A percentile compares a stretch with the other conserved stretches of the same genome.
Evolutionary conservation across 371 early-diverging fungal species (phyloP).

Genomic region (Homolaphlyctis polyrhiza): DNA sequence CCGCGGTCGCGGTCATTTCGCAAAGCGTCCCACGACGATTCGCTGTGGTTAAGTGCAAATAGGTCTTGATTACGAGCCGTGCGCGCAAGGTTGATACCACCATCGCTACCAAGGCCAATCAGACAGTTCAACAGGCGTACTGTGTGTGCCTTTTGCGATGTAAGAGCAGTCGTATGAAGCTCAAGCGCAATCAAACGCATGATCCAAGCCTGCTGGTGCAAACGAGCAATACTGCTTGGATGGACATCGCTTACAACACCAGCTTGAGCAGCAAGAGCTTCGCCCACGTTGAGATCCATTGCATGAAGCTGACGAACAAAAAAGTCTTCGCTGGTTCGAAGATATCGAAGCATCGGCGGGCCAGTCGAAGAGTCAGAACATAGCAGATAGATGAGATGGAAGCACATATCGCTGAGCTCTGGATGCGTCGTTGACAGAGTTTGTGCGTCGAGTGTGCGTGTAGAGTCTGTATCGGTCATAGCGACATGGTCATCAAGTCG

Average conservation of each 20-base stretch:
- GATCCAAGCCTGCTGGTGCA: constrained; percentile 88
- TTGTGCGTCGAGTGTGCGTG: not conserved
- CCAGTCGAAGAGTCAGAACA: constrained; percentile 67
- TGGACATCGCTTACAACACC: not conserved
- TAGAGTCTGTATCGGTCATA: not conserved
- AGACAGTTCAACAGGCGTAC: constrained; percentile 39
- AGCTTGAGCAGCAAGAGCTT: not conserved
- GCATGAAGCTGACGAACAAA: constrained; percentile 36
- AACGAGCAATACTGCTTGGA: constrained; percentile 56
- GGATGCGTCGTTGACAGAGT: constrained; percentile 69
- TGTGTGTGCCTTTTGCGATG: constrained; percentile 44
- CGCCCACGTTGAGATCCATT: constrained; percentile 13
- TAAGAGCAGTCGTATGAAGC: constrained; percentile 54
- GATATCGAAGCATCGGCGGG: constrained; percentile 67
- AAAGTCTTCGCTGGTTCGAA: constrained; percentile 75
- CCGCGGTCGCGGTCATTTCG: constrained; percentile 7
- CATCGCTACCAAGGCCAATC: constrained; percentile 11
- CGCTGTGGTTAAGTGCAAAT: not conserved
- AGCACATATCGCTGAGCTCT: constrained; percentile 78
- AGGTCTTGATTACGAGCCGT: not conserved
- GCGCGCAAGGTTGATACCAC: constrained; percentile 11
- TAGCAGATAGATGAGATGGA: constrained; percentile 73
- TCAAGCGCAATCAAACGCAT: constrained; percentile 81
- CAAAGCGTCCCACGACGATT: not conserved
- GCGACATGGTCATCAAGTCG: not conserved